Percentiles rank a stretch among this genome's conserved stretches.
Evolutionary conservation across 768 basidiomycete species (phyloP).

Genomic region (Chalciporus pseudorubinellus): DNA sequence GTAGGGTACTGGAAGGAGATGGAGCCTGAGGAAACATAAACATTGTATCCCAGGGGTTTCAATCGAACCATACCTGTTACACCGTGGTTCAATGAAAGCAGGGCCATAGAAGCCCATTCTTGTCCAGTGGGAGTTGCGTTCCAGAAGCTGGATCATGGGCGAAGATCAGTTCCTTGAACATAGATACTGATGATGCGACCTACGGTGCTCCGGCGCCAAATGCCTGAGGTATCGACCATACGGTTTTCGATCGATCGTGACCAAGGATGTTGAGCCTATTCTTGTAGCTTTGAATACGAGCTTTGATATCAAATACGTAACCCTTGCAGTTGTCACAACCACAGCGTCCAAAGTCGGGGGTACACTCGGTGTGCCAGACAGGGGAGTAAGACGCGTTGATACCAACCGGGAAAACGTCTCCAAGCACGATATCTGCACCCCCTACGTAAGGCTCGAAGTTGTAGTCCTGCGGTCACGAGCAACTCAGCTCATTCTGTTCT

Average conservation of each 20-base stretch:
- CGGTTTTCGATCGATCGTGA: slow-evolving; percentile 61
- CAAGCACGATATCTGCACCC: slow-evolving; percentile 69
- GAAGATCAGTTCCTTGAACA: not conserved
- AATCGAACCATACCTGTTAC: slow-evolving; percentile 17
- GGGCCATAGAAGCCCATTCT: slow-evolving; percentile 24
- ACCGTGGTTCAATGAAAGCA: slow-evolving; percentile 28
- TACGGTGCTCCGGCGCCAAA: slow-evolving; percentile 58
- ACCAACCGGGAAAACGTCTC: slow-evolving; percentile 38
- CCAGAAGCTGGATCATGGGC: slow-evolving; percentile 23
- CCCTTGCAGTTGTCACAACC: slow-evolving; percentile 72
- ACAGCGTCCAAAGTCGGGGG: slow-evolving; percentile 65
- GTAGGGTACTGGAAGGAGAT: slow-evolving; percentile 31
- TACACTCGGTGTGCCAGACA: slow-evolving; percentile 61
- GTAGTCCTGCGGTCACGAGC: slow-evolving; percentile 46
- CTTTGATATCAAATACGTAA: slow-evolving; percentile 58
- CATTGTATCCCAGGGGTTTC: not conserved
- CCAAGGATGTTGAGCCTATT: slow-evolving; percentile 58
- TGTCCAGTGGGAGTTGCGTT: slow-evolving; percentile 26
- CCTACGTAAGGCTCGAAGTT: slow-evolving; percentile 54
- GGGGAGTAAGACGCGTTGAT: slow-evolving; percentile 64
- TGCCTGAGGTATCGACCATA: slow-evolving; percentile 79
- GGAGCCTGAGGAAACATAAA: slow-evolving; percentile 18
- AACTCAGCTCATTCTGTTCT: not conserved
- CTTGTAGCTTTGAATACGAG: slow-evolving; percentile 63
- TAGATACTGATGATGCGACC: not conserved